Percentiles rank a stretch among this genome's conserved stretches.
Conservation (phyloP, 192 early-diverging fungal genomes). For the Backusella macrospora region DNA sequence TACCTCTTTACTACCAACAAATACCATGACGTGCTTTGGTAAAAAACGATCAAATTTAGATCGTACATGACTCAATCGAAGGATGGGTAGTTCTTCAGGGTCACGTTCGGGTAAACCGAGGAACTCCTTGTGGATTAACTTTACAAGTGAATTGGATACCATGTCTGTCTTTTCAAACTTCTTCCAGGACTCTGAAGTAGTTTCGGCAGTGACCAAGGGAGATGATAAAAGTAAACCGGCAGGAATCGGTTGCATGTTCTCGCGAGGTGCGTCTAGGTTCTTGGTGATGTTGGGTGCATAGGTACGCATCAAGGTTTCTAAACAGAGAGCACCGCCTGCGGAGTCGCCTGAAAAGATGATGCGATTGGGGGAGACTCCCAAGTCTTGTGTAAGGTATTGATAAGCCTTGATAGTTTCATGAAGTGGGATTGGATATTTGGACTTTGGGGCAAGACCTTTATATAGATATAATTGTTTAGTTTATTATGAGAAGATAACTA, state of each 20-base stretch:
- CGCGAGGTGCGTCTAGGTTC: neutral
- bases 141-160: conserved; percentile 18
- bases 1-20: conserved; percentile 35
- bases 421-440: conserved; percentile 33
- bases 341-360: conserved; percentile 40
- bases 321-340: conserved; percentile 29
- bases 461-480: neutral
- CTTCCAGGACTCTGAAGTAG: conserved; percentile 34
- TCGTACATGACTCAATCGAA: conserved; percentile 21
- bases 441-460: conserved; percentile 31
- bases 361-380: conserved; percentile 29
- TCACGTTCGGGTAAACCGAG: neutral
- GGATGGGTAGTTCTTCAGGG: conserved; percentile 11
- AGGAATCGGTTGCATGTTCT: conserved; percentile 21
- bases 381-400: conserved; percentile 21
- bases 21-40: conserved; percentile 29
- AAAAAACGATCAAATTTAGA: conserved; percentile 20
- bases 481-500: neutral
- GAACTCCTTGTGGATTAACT: conserved; percentile 34
- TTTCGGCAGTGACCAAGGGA: conserved; percentile 33
- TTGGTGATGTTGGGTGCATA: conserved; percentile 23
- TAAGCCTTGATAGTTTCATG: conserved; percentile 28
- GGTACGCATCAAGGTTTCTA: conserved; percentile 31
- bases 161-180: conserved; percentile 29
- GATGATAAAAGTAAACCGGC: conserved; percentile 31